Percentiles rank a stretch among this genome's conserved stretches.
Evolutionary conservation across 2,329 filamentous ascomycete species (phyloP).

Genomic region (Penicillium concentricum): DNA sequence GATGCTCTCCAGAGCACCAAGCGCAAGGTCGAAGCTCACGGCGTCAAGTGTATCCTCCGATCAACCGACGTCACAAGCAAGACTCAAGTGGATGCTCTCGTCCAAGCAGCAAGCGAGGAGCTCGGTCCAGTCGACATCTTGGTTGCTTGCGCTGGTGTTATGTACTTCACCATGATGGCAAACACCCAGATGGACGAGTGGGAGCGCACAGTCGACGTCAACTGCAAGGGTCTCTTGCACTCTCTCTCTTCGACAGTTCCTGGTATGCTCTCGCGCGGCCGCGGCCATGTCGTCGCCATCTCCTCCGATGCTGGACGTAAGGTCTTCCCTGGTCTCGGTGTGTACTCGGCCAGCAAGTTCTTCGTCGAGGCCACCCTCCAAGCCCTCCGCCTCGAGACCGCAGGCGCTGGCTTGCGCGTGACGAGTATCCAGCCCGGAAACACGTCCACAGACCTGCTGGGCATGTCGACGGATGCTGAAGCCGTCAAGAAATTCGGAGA

Average conservation of each 20-base stretch:
- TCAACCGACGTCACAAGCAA: slow-evolving; percentile 71
- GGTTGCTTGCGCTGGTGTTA: slow-evolving; percentile 77
- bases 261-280: slow-evolving; percentile 66
- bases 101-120: slow-evolving; percentile 57
- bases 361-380: slow-evolving; percentile 83
- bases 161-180: slow-evolving; percentile 88
- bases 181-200: slow-evolving; percentile 72
- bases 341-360: slow-evolving; percentile 82
- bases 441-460: slow-evolving; percentile 68
- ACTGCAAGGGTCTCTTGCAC: slow-evolving; percentile 79
- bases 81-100: slow-evolving; percentile 64
- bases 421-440: slow-evolving; percentile 77
- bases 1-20: slow-evolving; percentile 69
- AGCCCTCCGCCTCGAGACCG: slow-evolving; percentile 71
- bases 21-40: slow-evolving; percentile 55
- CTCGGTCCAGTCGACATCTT: slow-evolving; percentile 75
- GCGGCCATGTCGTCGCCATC: slow-evolving; percentile 74
- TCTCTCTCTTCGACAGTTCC: slow-evolving; percentile 69
- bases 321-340: slow-evolving; percentile 76
- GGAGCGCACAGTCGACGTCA: slow-evolving; percentile 80
- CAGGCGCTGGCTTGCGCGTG: slow-evolving; percentile 69
- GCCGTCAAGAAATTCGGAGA: slow-evolving; percentile 77
- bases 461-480: slow-evolving; percentile 73
- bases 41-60: slow-evolving; percentile 66
- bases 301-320: slow-evolving; percentile 80